Evolutionary conservation across 352 stramenopile genomes (phyloP).

Genomic region (Phytophthora cryptogea): DNA sequence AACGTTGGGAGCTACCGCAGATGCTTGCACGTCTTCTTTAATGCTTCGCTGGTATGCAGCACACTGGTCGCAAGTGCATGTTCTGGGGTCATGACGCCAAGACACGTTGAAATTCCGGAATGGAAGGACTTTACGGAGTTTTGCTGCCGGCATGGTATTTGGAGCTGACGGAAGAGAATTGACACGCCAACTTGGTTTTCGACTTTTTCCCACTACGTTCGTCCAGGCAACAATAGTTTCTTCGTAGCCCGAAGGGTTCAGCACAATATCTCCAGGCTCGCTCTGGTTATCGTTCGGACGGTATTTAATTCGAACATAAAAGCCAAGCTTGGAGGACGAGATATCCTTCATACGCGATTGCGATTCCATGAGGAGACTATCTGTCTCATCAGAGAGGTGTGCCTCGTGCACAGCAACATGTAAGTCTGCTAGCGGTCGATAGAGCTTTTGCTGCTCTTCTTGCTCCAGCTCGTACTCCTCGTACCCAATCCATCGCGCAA

Average conservation of each 20-base stretch:
- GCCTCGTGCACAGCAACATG: conserved; percentile 79
- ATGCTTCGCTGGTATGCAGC: conserved; percentile 28
- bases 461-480: conserved; percentile 76
- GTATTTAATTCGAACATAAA: conserved; percentile 81
- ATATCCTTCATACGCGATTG: conserved; percentile 69
- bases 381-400: conserved; percentile 50
- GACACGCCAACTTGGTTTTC: conserved; percentile 55
- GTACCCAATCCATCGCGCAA: conserved; percentile 79
- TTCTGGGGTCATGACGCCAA: conserved; percentile 60
- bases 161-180: conserved; percentile 25
- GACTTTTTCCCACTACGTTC: conserved; percentile 64
- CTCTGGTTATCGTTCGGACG: conserved; percentile 75
- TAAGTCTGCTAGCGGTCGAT: conserved; percentile 74
- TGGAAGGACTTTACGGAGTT: conserved; percentile 63
- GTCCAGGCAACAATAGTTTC: conserved; percentile 79
- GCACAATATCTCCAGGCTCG: conserved; percentile 52
- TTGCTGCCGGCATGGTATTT: conserved; percentile 35
- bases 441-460: conserved; percentile 72
- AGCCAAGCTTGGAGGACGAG: conserved; percentile 59
- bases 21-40: conserved; percentile 6
- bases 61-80: conserved; percentile 63
- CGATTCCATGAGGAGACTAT: conserved; percentile 61
- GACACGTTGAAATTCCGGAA: conserved; percentile 84
- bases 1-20: conserved; percentile 2
- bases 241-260: conserved; percentile 68